Evolutionary conservation across 1,284 basidiomycete genomes (phyloP).

Genomic region (Porogramme epimiltina): DNA sequence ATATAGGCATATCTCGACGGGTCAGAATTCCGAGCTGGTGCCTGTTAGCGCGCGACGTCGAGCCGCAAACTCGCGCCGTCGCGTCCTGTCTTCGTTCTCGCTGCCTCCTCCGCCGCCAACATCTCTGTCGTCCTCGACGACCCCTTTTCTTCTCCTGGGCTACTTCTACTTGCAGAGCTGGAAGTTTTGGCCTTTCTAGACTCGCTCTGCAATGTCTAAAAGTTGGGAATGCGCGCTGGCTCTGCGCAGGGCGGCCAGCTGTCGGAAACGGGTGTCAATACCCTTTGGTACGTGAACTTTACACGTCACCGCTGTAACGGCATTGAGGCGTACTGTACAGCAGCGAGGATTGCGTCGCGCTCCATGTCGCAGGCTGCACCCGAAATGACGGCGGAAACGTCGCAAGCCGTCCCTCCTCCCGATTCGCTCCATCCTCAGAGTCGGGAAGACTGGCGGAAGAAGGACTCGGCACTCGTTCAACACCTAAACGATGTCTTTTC

Average conservation of each 20-base stretch:
- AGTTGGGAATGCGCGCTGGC: conserved; percentile 20
- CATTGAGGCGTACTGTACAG: too few species aligned
- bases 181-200: conserved; percentile 1
- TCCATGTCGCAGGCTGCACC: conserved; percentile 4
- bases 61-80: too few species aligned
- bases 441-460: conserved; percentile 14
- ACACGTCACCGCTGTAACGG: too few species aligned
- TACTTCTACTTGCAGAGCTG: background rate
- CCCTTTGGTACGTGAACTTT: conserved; percentile 10
- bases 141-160: conserved; percentile 1
- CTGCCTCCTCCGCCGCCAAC: conserved; percentile 4
- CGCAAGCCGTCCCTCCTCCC: conserved; percentile 4
- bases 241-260: conserved; percentile 17
- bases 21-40: background rate
- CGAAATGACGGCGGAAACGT: background rate
- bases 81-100: conserved; percentile 7
- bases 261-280: conserved; percentile 14
- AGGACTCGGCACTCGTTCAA: conserved; percentile 37
- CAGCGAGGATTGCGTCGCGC: conserved; percentile 1
- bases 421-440: conserved; percentile 3
- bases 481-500: conserved; percentile 66
- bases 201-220: conserved; percentile 15
- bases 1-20: too few species aligned
- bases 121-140: background rate
- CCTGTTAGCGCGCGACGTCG: background rate